Base-by-base conservation (phyloP, 345 rosid species). In the Salix arbutifolia region DNA sequence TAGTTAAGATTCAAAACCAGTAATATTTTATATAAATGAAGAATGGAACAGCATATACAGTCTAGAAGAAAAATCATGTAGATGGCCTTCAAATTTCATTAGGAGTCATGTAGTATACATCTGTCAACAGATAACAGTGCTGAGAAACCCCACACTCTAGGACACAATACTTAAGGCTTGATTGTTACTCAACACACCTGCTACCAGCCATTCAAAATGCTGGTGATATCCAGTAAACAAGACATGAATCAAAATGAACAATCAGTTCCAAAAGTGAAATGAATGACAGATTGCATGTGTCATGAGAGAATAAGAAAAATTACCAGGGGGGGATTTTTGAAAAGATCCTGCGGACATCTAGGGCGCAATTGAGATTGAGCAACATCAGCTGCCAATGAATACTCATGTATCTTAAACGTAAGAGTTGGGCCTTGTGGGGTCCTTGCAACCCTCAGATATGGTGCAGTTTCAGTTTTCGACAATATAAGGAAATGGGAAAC, bases 381-480 rank as follows among this genome's bases (percentile, higher is more conserved):
- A 52, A 96, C 80, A 86, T 96, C 97, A 70, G 84, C 78, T 5
- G 97, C 97, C 74, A 90, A 74, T 2, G 97, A 80, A 75, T 96
- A 96, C 82, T 92, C 88, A 26, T 89, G 88, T 40, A 96, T 88
- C 83, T 96, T 91, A 67, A 93, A 93, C 0, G 96, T 88, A 26
- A 93, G 88, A 62, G 99, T 93, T 11, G 98, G 99, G 10, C 99
- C 99, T 82, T 96, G 97, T 14, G 99, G 99, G 8, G 97, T 92
- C 85, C 92, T 94, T 76, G 93, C 98, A 67, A 96, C 96, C 82
- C 91, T 89, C 71, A 92, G 68, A 86, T 86, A 80, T 64, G 97
- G 87, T 14, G 90, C 85, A 71, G 91, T 76, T 1, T 86, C 88
- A 25, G 97, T 92, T 82, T 96, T 93, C 8, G 97, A 85, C 67